These are phyloP conservation scores for Lonicera japonica DNA, from an alignment of 129 eudicot genomes.

Conservation along the genomic window DNA sequence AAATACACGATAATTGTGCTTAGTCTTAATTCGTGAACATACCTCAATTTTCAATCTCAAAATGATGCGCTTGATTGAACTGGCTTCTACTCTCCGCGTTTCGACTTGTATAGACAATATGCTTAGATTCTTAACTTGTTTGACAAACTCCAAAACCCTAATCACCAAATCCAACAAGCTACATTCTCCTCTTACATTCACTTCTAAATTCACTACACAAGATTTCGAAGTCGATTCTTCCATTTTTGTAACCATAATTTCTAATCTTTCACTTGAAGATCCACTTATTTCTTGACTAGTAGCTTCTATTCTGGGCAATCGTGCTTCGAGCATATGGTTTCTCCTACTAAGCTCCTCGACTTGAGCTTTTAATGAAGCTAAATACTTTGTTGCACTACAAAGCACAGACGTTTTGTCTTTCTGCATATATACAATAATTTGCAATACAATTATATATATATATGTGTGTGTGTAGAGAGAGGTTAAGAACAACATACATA, in stretches of 20 bases:
- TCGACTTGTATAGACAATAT: constrained; percentile 45
- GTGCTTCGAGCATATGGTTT: constrained; percentile 49
- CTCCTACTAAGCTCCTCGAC: constrained; percentile 48
- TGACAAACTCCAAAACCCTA: constrained; percentile 45
- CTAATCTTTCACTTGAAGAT: constrained; percentile 23
- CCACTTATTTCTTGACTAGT: constrained; percentile 7
- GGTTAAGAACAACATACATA: too few relatives aligned
- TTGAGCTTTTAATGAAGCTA: constrained; percentile 49
- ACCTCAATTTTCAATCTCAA: constrained; percentile 72
- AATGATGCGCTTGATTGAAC: constrained; percentile 17
- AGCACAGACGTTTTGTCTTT: constrained; percentile 81
- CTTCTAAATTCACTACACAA: constrained; percentile 39
- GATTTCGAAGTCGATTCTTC: constrained; percentile 43
- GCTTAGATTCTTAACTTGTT: constrained; percentile 22
- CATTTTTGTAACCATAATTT: constrained; percentile 21
- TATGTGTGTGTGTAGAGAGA: too few relatives aligned
- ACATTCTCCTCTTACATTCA: constrained; percentile 43
- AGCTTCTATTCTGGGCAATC: constrained; percentile 3
- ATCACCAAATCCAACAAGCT: constrained; percentile 34
- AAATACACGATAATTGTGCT: neutral
- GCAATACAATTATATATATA: neutral
- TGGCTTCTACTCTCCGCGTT: constrained; percentile 22
- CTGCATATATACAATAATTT: constrained; percentile 20
- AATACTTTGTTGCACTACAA: constrained; percentile 45
- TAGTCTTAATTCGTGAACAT: neutral